Percentiles rank a stretch among this genome's conserved stretches.
Conservation (phyloP, 129 eudicot genomes). For the Flaveria trinervia region DNA sequence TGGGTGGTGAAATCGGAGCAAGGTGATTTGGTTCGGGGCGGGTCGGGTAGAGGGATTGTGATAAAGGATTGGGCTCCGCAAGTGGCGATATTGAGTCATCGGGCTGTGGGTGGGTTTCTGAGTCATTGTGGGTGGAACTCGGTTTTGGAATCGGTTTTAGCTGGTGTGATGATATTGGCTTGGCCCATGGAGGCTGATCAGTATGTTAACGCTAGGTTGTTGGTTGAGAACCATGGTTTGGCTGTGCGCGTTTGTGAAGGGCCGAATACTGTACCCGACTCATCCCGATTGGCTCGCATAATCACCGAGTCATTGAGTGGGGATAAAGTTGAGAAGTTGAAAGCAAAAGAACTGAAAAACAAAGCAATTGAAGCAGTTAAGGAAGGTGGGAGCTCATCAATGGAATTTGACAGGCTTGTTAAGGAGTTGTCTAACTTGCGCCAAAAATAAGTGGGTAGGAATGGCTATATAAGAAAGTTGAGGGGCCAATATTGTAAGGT, state of each 20-base stretch:
- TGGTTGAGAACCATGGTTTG: slow-evolving; percentile 58
- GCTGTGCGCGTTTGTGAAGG: slow-evolving; percentile 60
- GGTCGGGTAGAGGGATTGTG: slow-evolving; percentile 51
- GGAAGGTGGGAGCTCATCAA: slow-evolving; percentile 58
- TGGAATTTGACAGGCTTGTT: slow-evolving; percentile 54
- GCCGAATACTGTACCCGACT: slow-evolving; percentile 53
- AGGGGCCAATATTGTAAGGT: neutral
- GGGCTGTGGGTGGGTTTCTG: slow-evolving; percentile 69
- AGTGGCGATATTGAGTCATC: slow-evolving; percentile 59
- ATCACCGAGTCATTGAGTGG: slow-evolving; percentile 46
- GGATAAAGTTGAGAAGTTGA: slow-evolving; percentile 37
- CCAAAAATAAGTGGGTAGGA: neutral
- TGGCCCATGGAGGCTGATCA: slow-evolving; percentile 98
- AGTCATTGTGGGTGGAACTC: slow-evolving; percentile 97
- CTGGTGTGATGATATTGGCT: slow-evolving; percentile 62
- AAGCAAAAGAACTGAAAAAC: slow-evolving; percentile 54
- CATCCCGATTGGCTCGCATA: slow-evolving; percentile 46
- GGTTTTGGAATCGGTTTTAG: slow-evolving; percentile 53
- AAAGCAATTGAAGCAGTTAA: slow-evolving; percentile 59
- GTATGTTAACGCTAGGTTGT: slow-evolving; percentile 54
- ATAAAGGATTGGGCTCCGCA: slow-evolving; percentile 77
- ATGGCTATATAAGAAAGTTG: neutral
- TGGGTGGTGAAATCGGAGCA: slow-evolving; percentile 60
- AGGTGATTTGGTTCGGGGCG: slow-evolving; percentile 30
- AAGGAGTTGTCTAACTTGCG: slow-evolving; percentile 40